Conservation (phyloP, 495 filamentous ascomycete genomes). For the Penicilliopsis zonata region DNA sequence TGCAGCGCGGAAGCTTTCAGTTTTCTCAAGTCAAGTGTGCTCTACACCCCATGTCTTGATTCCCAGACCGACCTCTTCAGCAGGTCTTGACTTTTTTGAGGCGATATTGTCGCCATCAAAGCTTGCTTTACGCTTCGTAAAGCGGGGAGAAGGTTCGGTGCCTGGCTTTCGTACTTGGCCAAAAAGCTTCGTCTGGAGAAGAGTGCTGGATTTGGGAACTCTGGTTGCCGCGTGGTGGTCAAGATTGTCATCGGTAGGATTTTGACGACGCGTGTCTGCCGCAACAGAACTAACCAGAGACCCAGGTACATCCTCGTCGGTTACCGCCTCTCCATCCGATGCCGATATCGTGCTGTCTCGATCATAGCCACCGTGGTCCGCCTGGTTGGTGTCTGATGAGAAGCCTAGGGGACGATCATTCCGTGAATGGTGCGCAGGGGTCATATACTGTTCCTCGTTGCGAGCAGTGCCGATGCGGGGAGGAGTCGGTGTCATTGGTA, state of each 20-base stretch:
- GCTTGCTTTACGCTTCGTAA: conserved; percentile 48
- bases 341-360: conserved; percentile 85
- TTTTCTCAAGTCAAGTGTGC: too few relatives aligned
- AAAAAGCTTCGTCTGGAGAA: conserved; percentile 57
- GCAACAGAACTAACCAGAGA: conserved; percentile 39
- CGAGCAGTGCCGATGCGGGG: conserved; percentile 27
- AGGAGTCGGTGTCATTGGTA: conserved; percentile 74
- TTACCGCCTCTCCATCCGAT: conserved; percentile 54
- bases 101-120: conserved; percentile 30
- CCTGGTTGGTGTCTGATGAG: conserved; percentile 16
- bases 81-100: conserved; percentile 49
- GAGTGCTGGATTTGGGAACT: conserved; percentile 25
- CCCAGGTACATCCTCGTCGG: conserved; percentile 42
- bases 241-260: conserved; percentile 14
- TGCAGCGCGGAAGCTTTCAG: too few relatives aligned
- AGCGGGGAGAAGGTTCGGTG: conserved; percentile 19
- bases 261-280: conserved; percentile 38
- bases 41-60: conserved; percentile 37
- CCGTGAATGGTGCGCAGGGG: conserved; percentile 42
- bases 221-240: conserved; percentile 7
- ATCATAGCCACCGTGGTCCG: conserved; percentile 41
- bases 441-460: conserved; percentile 39
- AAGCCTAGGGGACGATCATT: conserved; percentile 23
- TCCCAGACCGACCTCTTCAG: conserved; percentile 48
- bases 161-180: conserved; percentile 51